Evolutionary conservation across 1,139 yeast species (phyloP).

Genomic region (Yamadazyma friedrichii): DNA sequence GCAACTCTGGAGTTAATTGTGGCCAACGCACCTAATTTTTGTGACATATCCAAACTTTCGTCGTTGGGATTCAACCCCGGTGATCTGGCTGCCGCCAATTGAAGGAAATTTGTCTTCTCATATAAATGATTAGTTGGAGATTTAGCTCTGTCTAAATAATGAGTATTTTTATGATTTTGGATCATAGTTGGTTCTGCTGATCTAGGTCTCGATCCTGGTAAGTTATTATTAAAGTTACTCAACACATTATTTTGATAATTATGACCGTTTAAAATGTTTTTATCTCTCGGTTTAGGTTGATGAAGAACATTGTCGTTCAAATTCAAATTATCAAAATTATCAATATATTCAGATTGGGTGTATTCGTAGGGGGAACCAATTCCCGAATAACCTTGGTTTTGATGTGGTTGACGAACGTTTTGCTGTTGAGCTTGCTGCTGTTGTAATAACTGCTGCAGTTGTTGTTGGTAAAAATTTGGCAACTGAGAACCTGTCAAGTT

Average conservation of each 20-base stretch:
- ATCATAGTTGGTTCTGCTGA: constrained; percentile 40
- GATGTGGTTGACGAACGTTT: not conserved
- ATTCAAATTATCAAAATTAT: constrained; percentile 31
- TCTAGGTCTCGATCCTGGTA: constrained; percentile 34
- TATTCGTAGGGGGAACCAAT: constrained; percentile 13
- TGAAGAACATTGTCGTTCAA: constrained; percentile 25
- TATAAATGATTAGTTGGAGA: constrained; percentile 47
- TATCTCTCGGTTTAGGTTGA: constrained; percentile 41
- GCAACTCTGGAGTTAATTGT: constrained; percentile 63
- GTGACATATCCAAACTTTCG: constrained; percentile 38
- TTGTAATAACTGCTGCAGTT: not conserved
- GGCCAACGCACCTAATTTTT: constrained; percentile 60
- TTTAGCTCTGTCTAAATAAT: constrained; percentile 34
- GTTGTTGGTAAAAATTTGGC: not conserved
- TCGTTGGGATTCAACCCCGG: constrained; percentile 18
- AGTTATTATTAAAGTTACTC: not conserved
- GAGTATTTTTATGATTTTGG: constrained; percentile 11
- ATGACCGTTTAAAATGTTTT: constrained; percentile 10
- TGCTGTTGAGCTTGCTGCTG: constrained; percentile 4
- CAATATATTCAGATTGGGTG: constrained; percentile 19
- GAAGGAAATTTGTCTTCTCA: constrained; percentile 46
- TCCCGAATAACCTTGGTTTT: constrained; percentile 3
- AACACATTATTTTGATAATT: not conserved
- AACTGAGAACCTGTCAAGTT: constrained; percentile 24
- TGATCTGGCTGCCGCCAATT: constrained; percentile 38